These are phyloP conservation scores for Omphalotus guepiniiformis DNA, from an alignment of 768 basidiomycete species.

Conservation along the genomic window DNA sequence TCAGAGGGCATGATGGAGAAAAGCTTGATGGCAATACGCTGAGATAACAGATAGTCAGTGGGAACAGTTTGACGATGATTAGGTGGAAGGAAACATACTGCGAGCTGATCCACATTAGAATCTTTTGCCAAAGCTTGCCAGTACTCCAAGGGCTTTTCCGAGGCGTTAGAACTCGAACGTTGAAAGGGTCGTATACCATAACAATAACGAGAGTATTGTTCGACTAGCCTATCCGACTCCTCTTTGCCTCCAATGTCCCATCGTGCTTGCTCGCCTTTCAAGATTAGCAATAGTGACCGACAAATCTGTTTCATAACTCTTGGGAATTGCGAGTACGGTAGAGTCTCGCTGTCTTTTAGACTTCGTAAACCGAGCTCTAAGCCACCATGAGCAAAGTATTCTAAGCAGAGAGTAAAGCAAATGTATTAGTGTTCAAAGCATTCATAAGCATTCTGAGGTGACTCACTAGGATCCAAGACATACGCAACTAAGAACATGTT, in stretches of 20 bases:
- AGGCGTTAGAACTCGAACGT: constrained; percentile 8
- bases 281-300: constrained; percentile 12
- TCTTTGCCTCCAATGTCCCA: constrained; percentile 7
- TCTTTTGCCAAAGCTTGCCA: background rate
- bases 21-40: constrained; percentile 18
- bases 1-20: constrained; percentile 26
- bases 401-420: no score
- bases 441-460: background rate
- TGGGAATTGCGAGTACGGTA: constrained; percentile 7
- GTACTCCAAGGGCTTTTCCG: constrained; percentile 5
- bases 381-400: constrained; percentile 15
- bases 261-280: constrained; percentile 17
- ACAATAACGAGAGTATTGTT: constrained; percentile 18
- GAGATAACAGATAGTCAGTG: background rate
- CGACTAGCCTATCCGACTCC: constrained; percentile 13
- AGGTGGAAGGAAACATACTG: no score
- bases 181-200: constrained; percentile 19
- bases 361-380: constrained; percentile 17
- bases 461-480: constrained; percentile 24
- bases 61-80: no score
- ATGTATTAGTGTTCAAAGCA: background rate
- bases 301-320: constrained; percentile 12
- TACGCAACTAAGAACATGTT: constrained; percentile 24
- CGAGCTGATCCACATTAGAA: background rate
- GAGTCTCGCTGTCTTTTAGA: constrained; percentile 11